Evolutionary conservation across 2,329 filamentous ascomycete genomes (phyloP).

Genomic region (Zasmidium angulare): DNA sequence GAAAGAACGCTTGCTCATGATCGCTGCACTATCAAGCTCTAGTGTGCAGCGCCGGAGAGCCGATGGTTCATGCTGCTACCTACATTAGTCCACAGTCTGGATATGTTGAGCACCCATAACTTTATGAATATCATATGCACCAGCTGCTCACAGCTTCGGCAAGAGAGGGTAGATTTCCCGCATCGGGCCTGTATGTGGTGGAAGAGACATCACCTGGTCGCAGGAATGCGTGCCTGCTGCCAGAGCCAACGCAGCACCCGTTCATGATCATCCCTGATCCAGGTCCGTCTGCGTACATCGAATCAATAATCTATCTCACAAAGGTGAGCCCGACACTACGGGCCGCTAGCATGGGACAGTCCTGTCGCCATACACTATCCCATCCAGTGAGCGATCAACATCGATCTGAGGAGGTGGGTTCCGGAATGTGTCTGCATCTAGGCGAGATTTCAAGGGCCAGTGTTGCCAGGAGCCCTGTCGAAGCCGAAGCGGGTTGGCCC

Average conservation of each 20-base stretch:
- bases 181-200: neutral
- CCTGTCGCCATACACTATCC: slow-evolving; percentile 9
- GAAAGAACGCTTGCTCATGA: neutral
- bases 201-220: slow-evolving; percentile 4
- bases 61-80: slow-evolving; percentile 6
- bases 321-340: slow-evolving; percentile 5
- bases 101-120: neutral
- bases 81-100: neutral
- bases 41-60: neutral
- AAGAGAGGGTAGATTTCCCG: neutral
- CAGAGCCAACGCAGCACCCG: slow-evolving; percentile 1
- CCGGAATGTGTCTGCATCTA: slow-evolving; percentile 19
- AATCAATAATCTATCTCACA: neutral
- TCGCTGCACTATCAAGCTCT: neutral
- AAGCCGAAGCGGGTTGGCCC: slow-evolving; percentile 17
- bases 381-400: slow-evolving; percentile 14
- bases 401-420: slow-evolving; percentile 18
- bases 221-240: neutral
- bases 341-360: slow-evolving; percentile 7
- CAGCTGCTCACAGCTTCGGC: neutral
- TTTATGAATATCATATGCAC: neutral
- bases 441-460: slow-evolving; percentile 12
- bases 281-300: neutral
- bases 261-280: slow-evolving; percentile 2
- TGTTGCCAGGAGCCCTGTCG: neutral